Percentiles rank a stretch among this genome's conserved stretches.
Evolutionary conservation across 2,329 filamentous ascomycete species (phyloP).

Genomic region (Aspergillus sp.): DNA sequence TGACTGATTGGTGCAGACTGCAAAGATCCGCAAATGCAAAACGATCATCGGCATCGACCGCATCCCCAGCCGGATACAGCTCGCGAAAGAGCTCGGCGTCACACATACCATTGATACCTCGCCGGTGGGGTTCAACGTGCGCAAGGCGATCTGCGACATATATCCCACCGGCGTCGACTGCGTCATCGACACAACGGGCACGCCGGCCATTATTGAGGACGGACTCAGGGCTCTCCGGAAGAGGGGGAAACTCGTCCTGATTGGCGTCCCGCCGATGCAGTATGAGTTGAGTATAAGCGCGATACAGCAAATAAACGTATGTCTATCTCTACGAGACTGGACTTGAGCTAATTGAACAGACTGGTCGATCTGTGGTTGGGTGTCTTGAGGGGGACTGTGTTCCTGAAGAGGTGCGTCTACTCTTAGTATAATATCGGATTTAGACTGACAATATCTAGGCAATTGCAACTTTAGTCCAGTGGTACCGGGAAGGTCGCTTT

Average conservation of each 20-base stretch:
- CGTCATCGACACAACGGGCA: conserved; percentile 23
- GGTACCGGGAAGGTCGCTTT: conserved; percentile 20
- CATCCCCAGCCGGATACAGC: conserved; percentile 31
- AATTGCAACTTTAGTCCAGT: conserved; percentile 19
- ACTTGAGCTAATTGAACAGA: conserved; percentile 1
- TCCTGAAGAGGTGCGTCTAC: conserved; percentile 4
- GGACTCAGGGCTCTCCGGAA: conserved; percentile 28
- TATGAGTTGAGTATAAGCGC: conserved; percentile 3
- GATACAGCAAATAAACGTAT: conserved; percentile 12
- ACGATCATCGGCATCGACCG: conserved; percentile 42
- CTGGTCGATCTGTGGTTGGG: conserved; percentile 16
- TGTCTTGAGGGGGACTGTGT: conserved; percentile 22
- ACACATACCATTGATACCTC: conserved; percentile 41
- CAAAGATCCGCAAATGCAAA: conserved; percentile 43
- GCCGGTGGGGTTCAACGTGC: conserved; percentile 2
- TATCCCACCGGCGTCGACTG: conserved; percentile 13
- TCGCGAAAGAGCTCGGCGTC: conserved; percentile 40
- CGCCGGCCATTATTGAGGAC: conserved; percentile 18
- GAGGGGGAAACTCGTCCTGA: conserved; percentile 52
- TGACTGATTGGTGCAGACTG: conserved; percentile 23
- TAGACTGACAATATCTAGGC: conserved; percentile 1
- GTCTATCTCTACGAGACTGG: background rate
- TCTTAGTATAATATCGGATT: background rate
- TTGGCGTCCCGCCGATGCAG: conserved; percentile 48
- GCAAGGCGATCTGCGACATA: conserved; percentile 5